Percentiles rank a stretch among this genome's conserved stretches.
These are phyloP conservation scores for Strobilomyces confusus DNA, from an alignment of 768 basidiomycete genomes.

Conservation along the genomic window DNA sequence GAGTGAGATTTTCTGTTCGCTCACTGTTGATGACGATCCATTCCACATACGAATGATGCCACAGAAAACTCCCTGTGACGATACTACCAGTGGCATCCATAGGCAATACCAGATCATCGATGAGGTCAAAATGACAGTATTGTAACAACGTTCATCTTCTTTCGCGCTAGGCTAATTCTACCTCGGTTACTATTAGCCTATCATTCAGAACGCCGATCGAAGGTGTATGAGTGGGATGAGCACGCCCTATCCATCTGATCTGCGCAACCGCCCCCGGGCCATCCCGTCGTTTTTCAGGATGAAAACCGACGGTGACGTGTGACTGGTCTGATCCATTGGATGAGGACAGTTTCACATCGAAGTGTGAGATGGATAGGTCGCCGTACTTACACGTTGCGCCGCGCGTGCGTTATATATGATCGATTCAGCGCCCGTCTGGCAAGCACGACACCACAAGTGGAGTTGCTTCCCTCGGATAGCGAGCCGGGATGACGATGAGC, in stretches of 20 bases:
- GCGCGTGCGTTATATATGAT: neutral
- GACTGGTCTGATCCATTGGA: neutral
- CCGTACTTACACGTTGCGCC: neutral
- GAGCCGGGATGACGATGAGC: no score
- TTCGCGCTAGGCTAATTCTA: neutral
- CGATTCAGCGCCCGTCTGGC: neutral
- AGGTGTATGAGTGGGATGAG: neutral
- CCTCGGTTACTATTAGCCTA: neutral
- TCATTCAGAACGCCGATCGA: neutral
- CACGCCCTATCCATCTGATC: neutral
- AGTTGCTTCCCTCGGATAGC: no score
- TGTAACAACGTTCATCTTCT: no score
- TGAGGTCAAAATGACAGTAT: no score
- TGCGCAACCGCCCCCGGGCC: neutral
- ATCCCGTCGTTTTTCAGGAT: constrained; percentile 5
- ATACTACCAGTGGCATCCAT: neutral
- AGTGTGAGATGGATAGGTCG: neutral
- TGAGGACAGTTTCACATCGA: neutral
- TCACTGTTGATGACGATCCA: neutral
- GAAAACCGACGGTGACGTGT: constrained; percentile 7
- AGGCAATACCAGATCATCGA: neutral
- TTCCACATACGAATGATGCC: no score
- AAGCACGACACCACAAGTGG: neutral
- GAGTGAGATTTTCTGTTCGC: neutral
- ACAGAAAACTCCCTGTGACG: neutral